Evolutionary conservation across 106 monocot genomes (phyloP).

Genomic region (Narthecium ossifragum): DNA sequence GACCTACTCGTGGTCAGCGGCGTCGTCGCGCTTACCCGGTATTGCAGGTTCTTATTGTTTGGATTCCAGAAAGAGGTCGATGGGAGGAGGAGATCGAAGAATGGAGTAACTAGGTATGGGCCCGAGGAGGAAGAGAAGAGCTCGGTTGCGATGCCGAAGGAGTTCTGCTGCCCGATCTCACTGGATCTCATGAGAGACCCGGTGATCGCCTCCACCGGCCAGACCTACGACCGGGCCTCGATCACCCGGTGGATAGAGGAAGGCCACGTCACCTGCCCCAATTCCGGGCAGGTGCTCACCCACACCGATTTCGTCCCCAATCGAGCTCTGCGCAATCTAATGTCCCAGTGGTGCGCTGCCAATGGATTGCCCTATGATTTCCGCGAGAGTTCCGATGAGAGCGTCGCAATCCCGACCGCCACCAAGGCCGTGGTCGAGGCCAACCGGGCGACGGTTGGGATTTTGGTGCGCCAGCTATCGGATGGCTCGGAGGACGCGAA

Average conservation of each 20-base stretch:
- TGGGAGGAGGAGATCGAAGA: background rate
- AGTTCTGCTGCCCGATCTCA: slow-evolving; percentile 65
- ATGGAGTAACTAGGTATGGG: background rate
- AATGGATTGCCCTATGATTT: slow-evolving; percentile 22
- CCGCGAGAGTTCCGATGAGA: slow-evolving; percentile 11
- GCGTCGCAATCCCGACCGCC: background rate
- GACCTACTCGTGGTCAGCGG: background rate
- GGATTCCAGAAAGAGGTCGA: background rate
- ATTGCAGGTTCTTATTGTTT: background rate
- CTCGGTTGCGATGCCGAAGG: slow-evolving; percentile 30
- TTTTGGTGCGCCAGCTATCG: slow-evolving; percentile 28
- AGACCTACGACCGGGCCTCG: slow-evolving; percentile 59
- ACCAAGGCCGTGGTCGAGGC: slow-evolving; percentile 31
- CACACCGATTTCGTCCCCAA: slow-evolving; percentile 35
- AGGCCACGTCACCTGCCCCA: slow-evolving; percentile 56
- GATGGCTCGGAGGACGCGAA: slow-evolving; percentile 22
- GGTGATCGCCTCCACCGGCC: slow-evolving; percentile 51
- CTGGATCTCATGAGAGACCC: slow-evolving; percentile 64
- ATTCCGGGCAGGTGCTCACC: slow-evolving; percentile 42
- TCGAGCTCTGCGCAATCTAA: slow-evolving; percentile 36
- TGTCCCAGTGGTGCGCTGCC: slow-evolving; percentile 44
- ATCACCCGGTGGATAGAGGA: slow-evolving; percentile 60
- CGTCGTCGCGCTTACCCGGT: background rate
- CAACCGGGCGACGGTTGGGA: slow-evolving; percentile 24
- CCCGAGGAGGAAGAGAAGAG: background rate